Evolutionary conservation across 768 basidiomycete species (phyloP), one percentile per base, ranked within the genome.

Genomic region (Kwoniella shandongensis): DNA sequence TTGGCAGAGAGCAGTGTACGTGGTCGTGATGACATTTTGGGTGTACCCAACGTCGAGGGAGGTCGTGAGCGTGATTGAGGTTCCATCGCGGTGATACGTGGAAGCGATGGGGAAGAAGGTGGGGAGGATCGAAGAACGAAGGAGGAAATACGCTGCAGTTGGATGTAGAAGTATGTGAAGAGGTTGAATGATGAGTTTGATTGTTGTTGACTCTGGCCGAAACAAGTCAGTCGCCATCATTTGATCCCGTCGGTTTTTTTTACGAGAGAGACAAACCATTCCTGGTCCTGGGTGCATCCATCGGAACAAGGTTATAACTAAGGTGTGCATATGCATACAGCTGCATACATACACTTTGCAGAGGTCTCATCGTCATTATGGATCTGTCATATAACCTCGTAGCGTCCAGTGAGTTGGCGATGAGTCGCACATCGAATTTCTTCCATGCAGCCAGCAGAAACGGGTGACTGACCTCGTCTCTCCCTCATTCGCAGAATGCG

Each of bases 341-440:
- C 38, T 40, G 35, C 18, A 29, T 40, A n/a, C 17, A 7, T 15
- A 51, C 35, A 32, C n/a, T n/a, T n/a, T n/a, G 32, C 32, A 32
- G 6, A 6, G 32, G 32, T 32, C 32, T 32, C 32, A 32, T 6
- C 32, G 32, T 32, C 47, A 64, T 12, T 3, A 76, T 76, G 74
- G 74, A 76, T 57, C 58, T 72, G 17, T 72, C 72, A 11, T 76
- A 69, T 38, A 70, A 76, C 44, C 47, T 68, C 10, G 74, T 76
- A 13, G 74, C 74, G 2, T 70, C 72, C 41, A 76, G 74, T 75
- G 51, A 61, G 71, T 63, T 7, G 35, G 11, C 32, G 13, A 32
- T 32, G 32, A 13, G 13, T 6, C 13, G 32, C 32, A 32, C 13
- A 13, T 6, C 13, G 32, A 32, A n/a, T 32, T 13, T 6, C 7